A percentile compares a stretch with the other conserved stretches of the same genome.
These are phyloP conservation scores for Miscanthus lutarioriparius DNA, from an alignment of 176 grass and related monocot genomes.

Conservation along the genomic window DNA sequence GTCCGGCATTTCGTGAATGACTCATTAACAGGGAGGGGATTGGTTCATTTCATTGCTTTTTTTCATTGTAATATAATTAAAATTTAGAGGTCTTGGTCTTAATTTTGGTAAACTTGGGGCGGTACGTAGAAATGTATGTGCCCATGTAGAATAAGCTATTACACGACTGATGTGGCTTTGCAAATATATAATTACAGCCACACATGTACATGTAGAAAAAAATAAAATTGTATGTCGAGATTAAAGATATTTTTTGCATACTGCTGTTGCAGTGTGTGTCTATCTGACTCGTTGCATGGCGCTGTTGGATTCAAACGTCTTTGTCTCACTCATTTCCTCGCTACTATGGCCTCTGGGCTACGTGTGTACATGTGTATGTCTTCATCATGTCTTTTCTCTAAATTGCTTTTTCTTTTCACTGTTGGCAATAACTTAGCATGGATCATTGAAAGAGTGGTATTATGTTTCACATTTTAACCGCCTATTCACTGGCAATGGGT, in stretches of 20 bases:
- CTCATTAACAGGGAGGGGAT: conserved; percentile 24
- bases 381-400: neutral
- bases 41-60: conserved; percentile 10
- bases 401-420: neutral
- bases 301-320: conserved; percentile 13
- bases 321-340: neutral
- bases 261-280: neutral
- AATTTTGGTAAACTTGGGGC: neutral
- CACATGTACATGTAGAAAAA: conserved; percentile 33
- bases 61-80: neutral
- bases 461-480: neutral
- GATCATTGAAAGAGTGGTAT: neutral
- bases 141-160: conserved; percentile 39
- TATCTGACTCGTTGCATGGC: neutral
- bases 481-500: neutral
- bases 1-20: neutral
- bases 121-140: too few relatives aligned
- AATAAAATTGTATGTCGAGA: neutral
- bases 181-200: conserved; percentile 19
- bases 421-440: neutral
- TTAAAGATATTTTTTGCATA: neutral
- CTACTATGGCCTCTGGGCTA: neutral
- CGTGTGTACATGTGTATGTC: neutral
- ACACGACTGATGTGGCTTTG: conserved; percentile 23
- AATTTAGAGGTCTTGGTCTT: neutral